phyloP scores from a whole-genome alignment of 2,329 filamentous ascomycete genomes.

The Phialophora macrospora region DNA sequence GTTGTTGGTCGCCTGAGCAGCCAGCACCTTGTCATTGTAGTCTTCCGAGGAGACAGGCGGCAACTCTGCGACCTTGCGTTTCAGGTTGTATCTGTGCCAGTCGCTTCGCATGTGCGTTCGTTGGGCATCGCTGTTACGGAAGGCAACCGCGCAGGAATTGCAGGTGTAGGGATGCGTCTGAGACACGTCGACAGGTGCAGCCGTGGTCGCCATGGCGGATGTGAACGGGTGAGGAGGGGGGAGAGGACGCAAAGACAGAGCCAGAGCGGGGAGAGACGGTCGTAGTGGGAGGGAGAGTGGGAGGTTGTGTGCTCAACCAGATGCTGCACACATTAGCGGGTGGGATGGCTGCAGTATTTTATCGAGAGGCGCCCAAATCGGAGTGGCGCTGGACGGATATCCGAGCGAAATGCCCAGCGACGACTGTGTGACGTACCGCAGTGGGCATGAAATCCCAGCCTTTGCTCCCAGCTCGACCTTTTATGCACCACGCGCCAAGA shows the following conservation, averaged over 20 bases:
- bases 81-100: conserved; percentile 98
- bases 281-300: background rate
- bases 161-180: conserved; percentile 78
- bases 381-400: conserved; percentile 1
- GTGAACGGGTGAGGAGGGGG: conserved; percentile 3
- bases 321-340: background rate
- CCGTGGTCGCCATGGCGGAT: conserved; percentile 31
- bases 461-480: background rate
- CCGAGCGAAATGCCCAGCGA: background rate
- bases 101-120: conserved; percentile 96
- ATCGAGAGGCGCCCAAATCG: background rate
- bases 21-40: conserved; percentile 94
- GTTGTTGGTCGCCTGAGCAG: conserved; percentile 81
- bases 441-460: background rate
- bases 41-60: conserved; percentile 89
- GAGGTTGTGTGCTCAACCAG: conserved; percentile 7
- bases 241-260: conserved; percentile 8
- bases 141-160: conserved; percentile 97
- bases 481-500: background rate
- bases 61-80: conserved; percentile 86
- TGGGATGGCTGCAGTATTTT: conserved; percentile 20
- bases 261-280: conserved; percentile 1
- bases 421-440: background rate
- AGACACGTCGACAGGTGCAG: conserved; percentile 30
- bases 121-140: conserved; percentile 90